phyloP scores from a whole-genome alignment of 169 alveolate species.

The Cryptosporidium sp. region DNA sequence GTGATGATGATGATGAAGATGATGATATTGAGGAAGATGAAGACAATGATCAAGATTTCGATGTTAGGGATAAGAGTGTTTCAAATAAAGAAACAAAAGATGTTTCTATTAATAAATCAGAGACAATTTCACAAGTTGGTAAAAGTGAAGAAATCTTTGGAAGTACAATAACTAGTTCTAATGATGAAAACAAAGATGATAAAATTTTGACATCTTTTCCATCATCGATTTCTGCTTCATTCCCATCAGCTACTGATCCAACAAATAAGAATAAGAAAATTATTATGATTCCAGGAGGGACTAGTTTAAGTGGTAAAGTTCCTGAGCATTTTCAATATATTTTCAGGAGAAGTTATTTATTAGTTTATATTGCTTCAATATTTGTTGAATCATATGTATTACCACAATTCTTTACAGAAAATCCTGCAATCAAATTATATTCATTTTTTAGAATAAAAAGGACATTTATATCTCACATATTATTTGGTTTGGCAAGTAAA shows the following conservation, averaged over 20 bases:
- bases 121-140: constrained; percentile 3
- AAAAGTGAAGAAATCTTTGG: constrained; percentile 48
- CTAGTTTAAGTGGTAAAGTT: constrained; percentile 19
- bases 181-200: background rate
- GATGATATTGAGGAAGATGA: constrained; percentile 2
- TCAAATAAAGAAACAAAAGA: background rate
- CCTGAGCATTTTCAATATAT: constrained; percentile 45
- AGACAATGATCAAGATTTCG: background rate
- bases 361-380: background rate
- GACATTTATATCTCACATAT: constrained; percentile 25
- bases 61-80: background rate
- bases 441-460: constrained; percentile 29
- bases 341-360: constrained; percentile 39
- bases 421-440: constrained; percentile 28
- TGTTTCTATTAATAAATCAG: constrained; percentile 1
- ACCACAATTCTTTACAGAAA: constrained; percentile 63
- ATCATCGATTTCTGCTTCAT: constrained; percentile 23
- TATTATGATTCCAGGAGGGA: constrained; percentile 33
- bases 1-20: background rate
- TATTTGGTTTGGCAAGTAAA: constrained; percentile 60
- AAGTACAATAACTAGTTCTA: background rate
- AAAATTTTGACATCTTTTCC: background rate
- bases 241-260: constrained; percentile 17
- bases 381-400: constrained; percentile 53
- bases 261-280: background rate